Conservation (phyloP, 2,329 filamentous ascomycete species). For the Pseudogymnoascus sp. region DNA sequence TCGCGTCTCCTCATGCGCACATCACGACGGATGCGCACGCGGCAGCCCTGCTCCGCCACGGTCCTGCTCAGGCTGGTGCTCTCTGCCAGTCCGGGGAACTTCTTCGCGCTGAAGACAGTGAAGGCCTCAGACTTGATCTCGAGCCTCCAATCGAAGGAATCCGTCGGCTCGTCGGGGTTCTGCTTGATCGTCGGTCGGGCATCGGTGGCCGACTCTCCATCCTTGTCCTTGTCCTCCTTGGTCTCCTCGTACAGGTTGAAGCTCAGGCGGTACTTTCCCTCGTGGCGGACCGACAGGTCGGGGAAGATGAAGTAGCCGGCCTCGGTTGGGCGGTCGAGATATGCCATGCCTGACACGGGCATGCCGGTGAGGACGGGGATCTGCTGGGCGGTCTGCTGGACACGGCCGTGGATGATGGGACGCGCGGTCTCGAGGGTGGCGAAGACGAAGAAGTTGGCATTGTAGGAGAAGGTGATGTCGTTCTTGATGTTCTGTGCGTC, state of each 20-base stretch:
- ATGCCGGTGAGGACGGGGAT: constrained; percentile 87
- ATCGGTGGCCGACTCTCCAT: constrained; percentile 39
- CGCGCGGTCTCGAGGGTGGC: constrained; percentile 84
- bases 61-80: constrained; percentile 83
- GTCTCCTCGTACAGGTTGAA: constrained; percentile 93
- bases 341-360: constrained; percentile 90
- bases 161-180: constrained; percentile 32
- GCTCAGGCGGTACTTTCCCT: constrained; percentile 82
- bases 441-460: constrained; percentile 96
- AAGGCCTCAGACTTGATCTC: constrained; percentile 86
- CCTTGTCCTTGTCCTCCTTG: constrained; percentile 74
- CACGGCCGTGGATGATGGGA: constrained; percentile 71
- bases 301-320: constrained; percentile 96
- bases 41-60: constrained; percentile 93
- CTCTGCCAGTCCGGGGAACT: constrained; percentile 88
- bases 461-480: constrained; percentile 82
- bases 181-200: constrained; percentile 19
- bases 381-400: constrained; percentile 59
- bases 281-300: constrained; percentile 89
- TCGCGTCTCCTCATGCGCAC: constrained; percentile 84
- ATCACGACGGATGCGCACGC: constrained; percentile 89
- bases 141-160: constrained; percentile 70
- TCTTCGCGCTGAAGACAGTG: constrained; percentile 91
- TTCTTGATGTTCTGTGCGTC: constrained; percentile 37
- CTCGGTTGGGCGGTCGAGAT: constrained; percentile 74